Conservation (phyloP, 208 protist genomes). For the Trypanosomatidae sp. region DNA sequence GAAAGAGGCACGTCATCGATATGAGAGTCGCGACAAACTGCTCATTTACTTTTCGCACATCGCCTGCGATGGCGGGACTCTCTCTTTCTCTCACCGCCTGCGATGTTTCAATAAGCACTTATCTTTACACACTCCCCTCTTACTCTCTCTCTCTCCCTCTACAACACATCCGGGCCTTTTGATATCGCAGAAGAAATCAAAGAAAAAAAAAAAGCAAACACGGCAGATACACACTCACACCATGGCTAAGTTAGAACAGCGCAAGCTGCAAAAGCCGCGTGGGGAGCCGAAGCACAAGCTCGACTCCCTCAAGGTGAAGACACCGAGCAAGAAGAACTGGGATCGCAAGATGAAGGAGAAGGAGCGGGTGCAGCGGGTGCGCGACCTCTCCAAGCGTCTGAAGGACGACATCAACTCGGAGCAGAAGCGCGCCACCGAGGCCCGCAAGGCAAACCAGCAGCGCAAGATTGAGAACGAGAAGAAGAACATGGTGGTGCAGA, state of each 20-base stretch:
- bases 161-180: no score
- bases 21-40: no score
- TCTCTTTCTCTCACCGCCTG: no score
- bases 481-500: conserved; percentile 92
- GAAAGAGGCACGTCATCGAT: no score
- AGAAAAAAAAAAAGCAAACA: no score
- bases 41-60: no score
- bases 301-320: conserved; percentile 43
- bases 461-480: conserved; percentile 85
- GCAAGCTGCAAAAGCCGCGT: conserved; percentile 57
- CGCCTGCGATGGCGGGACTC: no score
- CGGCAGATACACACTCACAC: no score
- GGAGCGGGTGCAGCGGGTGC: conserved; percentile 59
- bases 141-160: no score
- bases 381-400: conserved; percentile 62
- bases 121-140: no score
- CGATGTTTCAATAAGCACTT: no score
- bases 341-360: conserved; percentile 82
- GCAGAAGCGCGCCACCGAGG: conserved; percentile 66
- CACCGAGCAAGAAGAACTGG: conserved; percentile 61
- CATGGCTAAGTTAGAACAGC: conserved; percentile 75
- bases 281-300: conserved; percentile 58
- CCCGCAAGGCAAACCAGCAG: conserved; percentile 81
- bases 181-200: no score
- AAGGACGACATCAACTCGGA: conserved; percentile 86